Base-by-base conservation (phyloP, 768 basidiomycete genomes). In the Mycena capillaripes region DNA sequence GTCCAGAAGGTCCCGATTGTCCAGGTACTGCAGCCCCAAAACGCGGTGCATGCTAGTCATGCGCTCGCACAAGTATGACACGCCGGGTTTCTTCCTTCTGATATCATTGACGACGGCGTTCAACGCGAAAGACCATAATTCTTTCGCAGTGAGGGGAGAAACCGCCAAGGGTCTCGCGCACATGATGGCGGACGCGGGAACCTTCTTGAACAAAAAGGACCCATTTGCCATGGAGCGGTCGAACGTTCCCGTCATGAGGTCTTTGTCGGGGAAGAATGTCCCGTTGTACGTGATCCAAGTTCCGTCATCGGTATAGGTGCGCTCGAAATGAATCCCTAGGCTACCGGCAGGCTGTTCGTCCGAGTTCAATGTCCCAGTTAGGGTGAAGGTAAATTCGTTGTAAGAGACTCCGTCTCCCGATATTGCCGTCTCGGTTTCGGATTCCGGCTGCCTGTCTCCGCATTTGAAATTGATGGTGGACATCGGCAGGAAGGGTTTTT, bases 121-220 rank as follows among this genome's bases (percentile, higher is more conserved):
- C 19, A 32, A 34, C 3, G 60, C 60, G 25, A 46, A 62, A 30
- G 44, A 32, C 44, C 60, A 62, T 29, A 62, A n/a, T 30, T 48
- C 44, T 21, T 34, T 23, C 25, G 59, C n/a, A 25, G 42, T 53
- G 57, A 69, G 68, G 1, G 36, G 32, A 44, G 42, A 4, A 3
- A 32, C 4, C 6, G 11, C 5, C 42, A 48, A n/a, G 4, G 25
- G n/a, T 4, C 48, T 44, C 3, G 9, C 27, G 19, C 56, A 48
- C 10, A 27, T 7, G 21, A 72, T 48, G 8, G 17, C 16, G 0
- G 66, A 36, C 2, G 4, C 17, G 2, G 57, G 52, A 25, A 68
- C 71, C 21, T 72, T 72, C 46, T 72, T 72, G 52, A 72, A 58
- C 40, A 72, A 1, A 50, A 67, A 72, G 2, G 48, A 50, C 7